A percentile compares a stretch with the other conserved stretches of the same genome.
Conservation (phyloP, 1,139 yeast species). For the Hansenula lynferdii region DNA sequence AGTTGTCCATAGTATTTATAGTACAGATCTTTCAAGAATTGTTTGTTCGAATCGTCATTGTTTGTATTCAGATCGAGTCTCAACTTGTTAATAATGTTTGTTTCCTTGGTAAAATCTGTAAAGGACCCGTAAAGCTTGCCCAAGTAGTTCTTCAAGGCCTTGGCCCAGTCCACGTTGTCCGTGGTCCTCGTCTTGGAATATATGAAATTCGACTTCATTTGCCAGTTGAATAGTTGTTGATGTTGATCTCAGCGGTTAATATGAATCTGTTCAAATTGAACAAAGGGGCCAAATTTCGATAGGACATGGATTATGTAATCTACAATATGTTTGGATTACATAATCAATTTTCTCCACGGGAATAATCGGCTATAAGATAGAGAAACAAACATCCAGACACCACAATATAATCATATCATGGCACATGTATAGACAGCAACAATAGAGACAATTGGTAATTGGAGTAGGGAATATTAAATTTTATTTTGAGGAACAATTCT, state of each 20-base stretch:
- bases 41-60: constrained; percentile 14
- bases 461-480: no score
- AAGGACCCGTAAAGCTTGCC: constrained; percentile 59
- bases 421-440: no score
- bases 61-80: constrained; percentile 59
- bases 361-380: no score
- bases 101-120: constrained; percentile 53
- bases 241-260: not conserved
- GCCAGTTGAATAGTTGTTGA: not conserved
- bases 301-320: no score
- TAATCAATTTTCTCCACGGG: no score
- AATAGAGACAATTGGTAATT: no score
- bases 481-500: no score
- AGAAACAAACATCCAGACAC: no score
- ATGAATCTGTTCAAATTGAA: no score
- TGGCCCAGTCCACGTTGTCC: constrained; percentile 59
- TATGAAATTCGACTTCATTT: constrained; percentile 21
- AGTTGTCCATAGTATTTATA: constrained; percentile 77
- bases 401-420: no score
- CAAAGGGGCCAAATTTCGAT: no score
- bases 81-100: constrained; percentile 49
- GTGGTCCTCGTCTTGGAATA: constrained; percentile 42
- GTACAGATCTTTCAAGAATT: constrained; percentile 23
- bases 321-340: no score
- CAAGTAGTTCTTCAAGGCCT: constrained; percentile 57